Evolutionary conservation across 768 basidiomycete species (phyloP), one percentile per base, ranked within the genome.

Genomic region (Phlebiopsis flavidoalba): DNA sequence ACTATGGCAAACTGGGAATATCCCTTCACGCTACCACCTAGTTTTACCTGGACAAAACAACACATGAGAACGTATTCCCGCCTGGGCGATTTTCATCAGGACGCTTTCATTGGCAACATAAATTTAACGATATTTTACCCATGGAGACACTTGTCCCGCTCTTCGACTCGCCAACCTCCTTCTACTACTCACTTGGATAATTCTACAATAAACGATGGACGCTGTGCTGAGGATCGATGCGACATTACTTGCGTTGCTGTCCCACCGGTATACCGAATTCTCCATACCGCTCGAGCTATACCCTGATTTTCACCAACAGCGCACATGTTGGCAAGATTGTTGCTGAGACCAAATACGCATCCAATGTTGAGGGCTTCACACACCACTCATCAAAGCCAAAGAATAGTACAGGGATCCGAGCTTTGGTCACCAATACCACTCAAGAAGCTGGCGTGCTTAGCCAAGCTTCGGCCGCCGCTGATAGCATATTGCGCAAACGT

Each of bases 291-390:
- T 26, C 11, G 6, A 15, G 19, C 48, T 49, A 26, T 15, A 49
- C 19, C 22, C 26, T 17, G 59, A n/a, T 11, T 22, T 31, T 31
- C n/a, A 31, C 6, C 6, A 12, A 47, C 55, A 62, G 63, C 43
- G 54, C 65, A 6, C 49, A 49, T 57, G 59, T 64, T 36, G 63
- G 65, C 22, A 62, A 64, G 31, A 56, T 64, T 31, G 65, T 66
- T 17, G 65, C 63, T 2, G 65, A 66, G 63, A 60, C 59, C 5
- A 66, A 66, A 59, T 66, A 31, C 54, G 64, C 58, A 14, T 52
- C 62, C 1, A 49, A 64, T 50, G 53, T 59, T 11, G 57, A 61
- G 1, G 46, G n/a, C 14, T 66, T 60, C 57, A 62, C 63, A 8
- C n/a, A 11, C 51, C n/a, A 4, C 51, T 66, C 19, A 66, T 66